Base-by-base conservation (phyloP, 768 basidiomycete species). In the Suillus lakei region DNA sequence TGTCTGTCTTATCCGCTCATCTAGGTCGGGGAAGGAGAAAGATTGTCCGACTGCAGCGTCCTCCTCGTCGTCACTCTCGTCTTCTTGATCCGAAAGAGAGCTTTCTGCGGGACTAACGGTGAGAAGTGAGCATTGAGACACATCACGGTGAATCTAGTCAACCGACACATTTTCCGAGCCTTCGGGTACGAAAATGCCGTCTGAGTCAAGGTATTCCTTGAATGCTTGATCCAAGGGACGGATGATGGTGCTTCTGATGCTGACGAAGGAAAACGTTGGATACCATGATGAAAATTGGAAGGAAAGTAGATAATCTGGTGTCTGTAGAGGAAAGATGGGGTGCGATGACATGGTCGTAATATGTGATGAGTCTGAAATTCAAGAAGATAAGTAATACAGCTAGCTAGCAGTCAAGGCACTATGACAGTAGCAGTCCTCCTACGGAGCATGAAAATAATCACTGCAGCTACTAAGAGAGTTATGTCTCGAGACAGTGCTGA, bases 241-340 rank as follows among this genome's bases (percentile, higher is more conserved):
- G 68, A 96, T 86, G 61, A 94, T 79, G 10, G 86, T 93, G 9
- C 91, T 92, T 74, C 86, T 91, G 69, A 93, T 88, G 60, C 86
- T 88, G 32, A 86, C 70, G 9, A 79, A 76, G 12, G 87, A 79
- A 74, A 93, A 95, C 9, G 69, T 73, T 6, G 93, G 87, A 71
- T 94, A 94, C 95, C 95, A 96, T 3, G 86, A 86, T 1, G 93
- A 95, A 70, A 93, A 92, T 63, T 94, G 93, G 73, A 92, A 95
- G 4, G 85, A 80, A 15, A 91, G 81, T 62, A 94, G 80, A 71
- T 88, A 86, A 5, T 80, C 73, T 18, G 78, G 74, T 3, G 84
- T 82, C 38, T 84, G 77, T 2, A 70, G 44, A 21, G 91, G 92
- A 73, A 91, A 92, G 5, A 66, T 50, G 28, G 26, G 8, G n/a